Conservation (phyloP, 2,329 filamentous ascomycete species). For the Talaromyces funiculosus region DNA sequence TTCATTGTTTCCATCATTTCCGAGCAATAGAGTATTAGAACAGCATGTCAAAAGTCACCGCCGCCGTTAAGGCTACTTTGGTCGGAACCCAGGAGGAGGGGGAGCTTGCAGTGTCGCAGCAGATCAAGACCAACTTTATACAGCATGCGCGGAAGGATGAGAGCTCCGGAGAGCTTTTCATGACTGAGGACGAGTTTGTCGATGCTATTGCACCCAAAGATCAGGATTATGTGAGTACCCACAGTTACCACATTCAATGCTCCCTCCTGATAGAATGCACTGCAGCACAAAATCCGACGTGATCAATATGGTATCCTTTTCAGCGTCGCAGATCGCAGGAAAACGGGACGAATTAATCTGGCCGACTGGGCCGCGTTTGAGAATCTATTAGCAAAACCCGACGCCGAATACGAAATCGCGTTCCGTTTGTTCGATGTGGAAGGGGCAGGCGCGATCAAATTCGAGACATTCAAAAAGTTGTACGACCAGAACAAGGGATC, state of each 20-base stretch:
- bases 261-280: constrained; percentile 1
- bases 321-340: constrained; percentile 75
- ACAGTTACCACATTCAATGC: background rate
- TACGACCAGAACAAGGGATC: constrained; percentile 87
- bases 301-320: constrained; percentile 95
- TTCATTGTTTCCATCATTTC: background rate
- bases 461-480: constrained; percentile 75
- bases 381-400: constrained; percentile 86
- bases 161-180: constrained; percentile 68
- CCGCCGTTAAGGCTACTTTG: constrained; percentile 73
- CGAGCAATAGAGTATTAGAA: background rate
- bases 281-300: constrained; percentile 92
- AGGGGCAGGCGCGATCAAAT: constrained; percentile 77
- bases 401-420: constrained; percentile 97
- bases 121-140: constrained; percentile 70
- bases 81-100: constrained; percentile 55
- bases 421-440: constrained; percentile 93
- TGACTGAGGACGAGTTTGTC: constrained; percentile 83
- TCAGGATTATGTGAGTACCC: constrained; percentile 79
- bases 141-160: constrained; percentile 70
- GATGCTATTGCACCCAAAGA: constrained; percentile 77
- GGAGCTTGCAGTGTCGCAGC: constrained; percentile 61
- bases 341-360: constrained; percentile 66
- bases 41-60: constrained; percentile 51
- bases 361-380: constrained; percentile 91